Percentiles rank a stretch among this genome's conserved stretches.
These are phyloP conservation scores for Barbatosphaeria neglecta DNA, from an alignment of 495 filamentous ascomycete genomes.

Conservation along the genomic window DNA sequence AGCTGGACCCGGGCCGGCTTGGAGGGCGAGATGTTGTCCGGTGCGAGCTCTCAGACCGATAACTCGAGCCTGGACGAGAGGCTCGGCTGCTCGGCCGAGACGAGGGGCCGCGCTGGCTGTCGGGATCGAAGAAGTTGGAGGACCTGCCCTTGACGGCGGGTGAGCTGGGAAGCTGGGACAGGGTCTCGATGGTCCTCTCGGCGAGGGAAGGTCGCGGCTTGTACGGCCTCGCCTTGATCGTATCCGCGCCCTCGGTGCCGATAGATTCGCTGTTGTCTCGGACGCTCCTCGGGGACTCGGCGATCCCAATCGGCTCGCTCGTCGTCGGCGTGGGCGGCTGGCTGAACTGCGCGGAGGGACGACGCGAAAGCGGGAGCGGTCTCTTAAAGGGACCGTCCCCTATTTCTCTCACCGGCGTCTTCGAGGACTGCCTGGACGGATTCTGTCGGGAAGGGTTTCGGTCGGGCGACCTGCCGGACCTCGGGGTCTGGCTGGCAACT, in stretches of 20 bases:
- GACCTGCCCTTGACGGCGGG: slow-evolving; percentile 28
- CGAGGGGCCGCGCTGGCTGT: slow-evolving; percentile 9
- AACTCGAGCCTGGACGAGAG: slow-evolving; percentile 33
- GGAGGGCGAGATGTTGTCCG: slow-evolving; percentile 14
- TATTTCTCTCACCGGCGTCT: not conserved
- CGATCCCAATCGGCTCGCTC: not conserved
- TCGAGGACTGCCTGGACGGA: slow-evolving; percentile 6
- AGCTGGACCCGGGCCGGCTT: slow-evolving; percentile 31
- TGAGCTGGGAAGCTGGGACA: slow-evolving; percentile 34
- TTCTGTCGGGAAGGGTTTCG: no score
- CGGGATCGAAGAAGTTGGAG: slow-evolving; percentile 25
- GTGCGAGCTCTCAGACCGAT: slow-evolving; percentile 26
- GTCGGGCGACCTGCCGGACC: slow-evolving; percentile 7
- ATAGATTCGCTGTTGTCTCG: slow-evolving; percentile 1
- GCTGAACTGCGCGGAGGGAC: slow-evolving; percentile 11
- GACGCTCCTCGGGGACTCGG: not conserved
- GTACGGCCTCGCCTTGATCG: slow-evolving; percentile 6
- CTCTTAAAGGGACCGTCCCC: slow-evolving; percentile 10
- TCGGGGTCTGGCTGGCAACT: slow-evolving; percentile 8
- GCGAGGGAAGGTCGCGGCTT: slow-evolving; percentile 26
- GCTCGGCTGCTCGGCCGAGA: slow-evolving; percentile 24
- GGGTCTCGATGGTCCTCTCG: slow-evolving; percentile 37
- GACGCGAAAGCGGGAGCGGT: slow-evolving; percentile 8
- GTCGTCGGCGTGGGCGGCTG: slow-evolving; percentile 4
- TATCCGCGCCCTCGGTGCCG: slow-evolving; percentile 1